Evolutionary conservation across 2,329 filamentous ascomycete species (phyloP).

Genomic region (Endocalyx cinctus): DNA sequence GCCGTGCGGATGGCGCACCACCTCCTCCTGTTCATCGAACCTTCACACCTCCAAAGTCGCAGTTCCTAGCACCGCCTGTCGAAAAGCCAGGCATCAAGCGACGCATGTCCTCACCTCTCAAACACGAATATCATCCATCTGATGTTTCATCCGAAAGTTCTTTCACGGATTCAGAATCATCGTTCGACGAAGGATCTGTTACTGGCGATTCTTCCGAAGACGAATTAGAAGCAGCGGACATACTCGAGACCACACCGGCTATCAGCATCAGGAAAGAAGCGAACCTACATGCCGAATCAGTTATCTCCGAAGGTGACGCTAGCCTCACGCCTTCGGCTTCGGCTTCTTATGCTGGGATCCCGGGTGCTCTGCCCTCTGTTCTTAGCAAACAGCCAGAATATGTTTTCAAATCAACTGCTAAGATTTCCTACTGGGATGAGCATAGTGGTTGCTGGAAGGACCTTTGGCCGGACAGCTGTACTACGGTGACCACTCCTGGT

Average conservation of each 20-base stretch:
- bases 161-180: constrained; percentile 28
- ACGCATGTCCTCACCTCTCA: constrained; percentile 84
- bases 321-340: constrained; percentile 78
- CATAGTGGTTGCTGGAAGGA: constrained; percentile 58
- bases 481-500: constrained; percentile 53
- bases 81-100: constrained; percentile 54
- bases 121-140: constrained; percentile 94
- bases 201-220: constrained; percentile 45
- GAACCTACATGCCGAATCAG: constrained; percentile 31
- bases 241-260: constrained; percentile 54
- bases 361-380: constrained; percentile 49
- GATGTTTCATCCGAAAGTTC: constrained; percentile 49
- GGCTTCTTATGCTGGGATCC: constrained; percentile 68
- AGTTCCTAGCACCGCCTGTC: constrained; percentile 40
- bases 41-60: constrained; percentile 33
- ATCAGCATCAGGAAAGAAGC: constrained; percentile 47
- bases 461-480: constrained; percentile 46
- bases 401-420: constrained; percentile 44
- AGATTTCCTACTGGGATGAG: constrained; percentile 59
- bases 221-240: constrained; percentile 56
- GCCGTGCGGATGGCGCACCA: constrained; percentile 51
- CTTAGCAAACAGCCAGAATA: constrained; percentile 37
- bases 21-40: constrained; percentile 51
- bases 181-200: constrained; percentile 47
- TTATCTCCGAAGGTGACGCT: constrained; percentile 38